phyloP scores from a whole-genome alignment of 2,329 filamentous ascomycete species.

The Penicillium sp. region DNA sequence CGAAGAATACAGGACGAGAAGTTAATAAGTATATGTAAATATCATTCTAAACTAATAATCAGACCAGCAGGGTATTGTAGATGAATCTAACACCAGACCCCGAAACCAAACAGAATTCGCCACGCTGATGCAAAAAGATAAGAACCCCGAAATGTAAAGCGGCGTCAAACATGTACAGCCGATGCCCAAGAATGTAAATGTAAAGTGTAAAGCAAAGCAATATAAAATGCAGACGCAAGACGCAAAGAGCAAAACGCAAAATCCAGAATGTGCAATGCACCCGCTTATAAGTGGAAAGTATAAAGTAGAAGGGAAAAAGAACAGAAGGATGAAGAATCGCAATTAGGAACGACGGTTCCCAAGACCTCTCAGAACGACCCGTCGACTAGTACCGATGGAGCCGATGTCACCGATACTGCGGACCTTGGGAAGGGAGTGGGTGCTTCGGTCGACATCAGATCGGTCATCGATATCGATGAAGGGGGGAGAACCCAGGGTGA shows the following conservation, averaged over 20 bases:
- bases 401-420: conserved; percentile 45
- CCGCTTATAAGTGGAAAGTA: not conserved
- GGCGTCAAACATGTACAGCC: conserved; percentile 11
- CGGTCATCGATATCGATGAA: conserved; percentile 18
- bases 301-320: not conserved
- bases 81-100: conserved; percentile 11
- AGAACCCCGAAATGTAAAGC: conserved; percentile 9
- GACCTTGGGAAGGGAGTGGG: conserved; percentile 30
- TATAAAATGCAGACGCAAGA: not conserved
- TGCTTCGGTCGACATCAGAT: conserved; percentile 1
- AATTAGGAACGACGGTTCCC: conserved; percentile 23
- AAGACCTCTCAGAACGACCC: conserved; percentile 41
- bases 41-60: conserved; percentile 1
- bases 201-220: conserved; percentile 3
- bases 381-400: conserved; percentile 36
- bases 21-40: conserved; percentile 1
- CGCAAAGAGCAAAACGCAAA: not conserved
- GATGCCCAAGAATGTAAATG: conserved; percentile 6
- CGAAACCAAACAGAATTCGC: conserved; percentile 20
- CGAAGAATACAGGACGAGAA: too few relatives aligned
- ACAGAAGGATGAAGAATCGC: not conserved
- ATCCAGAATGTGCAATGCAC: not conserved
- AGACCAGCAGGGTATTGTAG: conserved; percentile 12
- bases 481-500: conserved; percentile 22
- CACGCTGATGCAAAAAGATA: conserved; percentile 27